Conservation (phyloP, 768 basidiomycete species). For the Suillus subluteus region DNA sequence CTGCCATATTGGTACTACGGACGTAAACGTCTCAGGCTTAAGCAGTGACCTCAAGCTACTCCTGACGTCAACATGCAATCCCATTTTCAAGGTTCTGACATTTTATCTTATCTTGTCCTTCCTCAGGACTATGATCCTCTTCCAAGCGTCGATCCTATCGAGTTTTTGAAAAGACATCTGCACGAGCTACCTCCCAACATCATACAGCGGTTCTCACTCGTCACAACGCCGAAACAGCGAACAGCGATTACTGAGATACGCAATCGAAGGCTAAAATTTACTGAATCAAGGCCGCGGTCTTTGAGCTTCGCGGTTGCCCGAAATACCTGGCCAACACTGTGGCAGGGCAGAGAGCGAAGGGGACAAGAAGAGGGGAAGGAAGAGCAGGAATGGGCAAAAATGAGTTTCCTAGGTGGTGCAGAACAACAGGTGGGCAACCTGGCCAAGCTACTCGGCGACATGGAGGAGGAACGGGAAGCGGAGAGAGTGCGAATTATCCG, state of each 20-base stretch:
- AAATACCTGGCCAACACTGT: conserved; percentile 67
- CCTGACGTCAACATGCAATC: conserved; percentile 15
- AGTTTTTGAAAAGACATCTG: conserved; percentile 65
- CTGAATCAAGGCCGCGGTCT: conserved; percentile 54
- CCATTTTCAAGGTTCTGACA: conserved; percentile 24
- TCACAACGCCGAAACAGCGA: conserved; percentile 64
- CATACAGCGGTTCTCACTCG: conserved; percentile 43
- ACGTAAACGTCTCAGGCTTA: neutral
- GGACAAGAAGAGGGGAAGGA: conserved; percentile 61
- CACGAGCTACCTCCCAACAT: conserved; percentile 70
- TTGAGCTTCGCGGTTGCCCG: conserved; percentile 57
- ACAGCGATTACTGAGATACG: conserved; percentile 65
- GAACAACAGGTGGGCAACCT: conserved; percentile 70
- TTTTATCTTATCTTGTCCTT: conserved; percentile 60
- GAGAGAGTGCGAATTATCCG: conserved; percentile 57
- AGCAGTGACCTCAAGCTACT: neutral
- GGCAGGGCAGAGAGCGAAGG: conserved; percentile 56
- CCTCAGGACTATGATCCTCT: conserved; percentile 61
- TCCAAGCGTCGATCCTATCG: conserved; percentile 58
- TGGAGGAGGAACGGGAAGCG: conserved; percentile 79
- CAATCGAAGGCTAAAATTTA: conserved; percentile 73
- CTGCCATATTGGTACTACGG: neutral
- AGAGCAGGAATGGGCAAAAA: conserved; percentile 71
- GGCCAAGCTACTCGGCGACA: conserved; percentile 64
- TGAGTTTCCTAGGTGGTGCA: conserved; percentile 59